Conservation (phyloP, 2,329 filamentous ascomycete genomes). For the Microdochium bolleyi region DNA sequence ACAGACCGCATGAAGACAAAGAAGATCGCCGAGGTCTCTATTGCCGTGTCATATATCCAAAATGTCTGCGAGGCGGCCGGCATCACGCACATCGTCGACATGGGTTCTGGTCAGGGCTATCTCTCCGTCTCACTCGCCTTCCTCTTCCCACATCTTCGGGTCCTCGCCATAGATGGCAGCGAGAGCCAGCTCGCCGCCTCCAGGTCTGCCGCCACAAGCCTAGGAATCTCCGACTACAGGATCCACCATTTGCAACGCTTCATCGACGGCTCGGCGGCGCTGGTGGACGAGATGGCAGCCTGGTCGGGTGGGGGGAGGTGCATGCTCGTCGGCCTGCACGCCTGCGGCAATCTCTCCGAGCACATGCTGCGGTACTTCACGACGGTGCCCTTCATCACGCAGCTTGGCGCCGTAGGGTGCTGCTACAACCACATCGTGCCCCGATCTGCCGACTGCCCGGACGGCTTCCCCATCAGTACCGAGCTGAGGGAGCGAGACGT, state of each 20-base stretch:
- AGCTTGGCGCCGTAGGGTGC: conserved; percentile 19
- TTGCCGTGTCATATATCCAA: conserved; percentile 15
- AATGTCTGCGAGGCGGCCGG: conserved; percentile 10
- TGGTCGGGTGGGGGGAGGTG: conserved; percentile 18
- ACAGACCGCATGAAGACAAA: conserved; percentile 19
- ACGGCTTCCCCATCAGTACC: conserved; percentile 28
- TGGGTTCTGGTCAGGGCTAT: conserved; percentile 19
- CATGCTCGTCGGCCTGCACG: conserved; percentile 22
- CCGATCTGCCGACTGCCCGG: conserved; percentile 24
- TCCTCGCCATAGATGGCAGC: conserved; percentile 23
- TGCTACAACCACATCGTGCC: conserved; percentile 24
- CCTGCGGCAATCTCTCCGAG: conserved; percentile 22
- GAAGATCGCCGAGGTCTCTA: conserved; percentile 19
- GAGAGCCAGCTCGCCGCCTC: conserved; percentile 19
- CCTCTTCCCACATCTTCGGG: conserved; percentile 15
- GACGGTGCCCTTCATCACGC: conserved; percentile 9
- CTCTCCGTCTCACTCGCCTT: conserved; percentile 18
- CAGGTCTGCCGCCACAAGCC: conserved; percentile 9
- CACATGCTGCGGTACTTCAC: conserved; percentile 22
- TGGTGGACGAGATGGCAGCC: conserved; percentile 12
- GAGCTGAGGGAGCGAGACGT: conserved; percentile 12
- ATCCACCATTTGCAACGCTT: conserved; percentile 16
- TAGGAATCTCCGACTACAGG: conserved; percentile 11
- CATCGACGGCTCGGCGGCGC: conserved; percentile 15
- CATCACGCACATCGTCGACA: conserved; percentile 16